These are phyloP conservation scores for Panus rudis DNA, from an alignment of 768 basidiomycete species.

Conservation along the genomic window DNA sequence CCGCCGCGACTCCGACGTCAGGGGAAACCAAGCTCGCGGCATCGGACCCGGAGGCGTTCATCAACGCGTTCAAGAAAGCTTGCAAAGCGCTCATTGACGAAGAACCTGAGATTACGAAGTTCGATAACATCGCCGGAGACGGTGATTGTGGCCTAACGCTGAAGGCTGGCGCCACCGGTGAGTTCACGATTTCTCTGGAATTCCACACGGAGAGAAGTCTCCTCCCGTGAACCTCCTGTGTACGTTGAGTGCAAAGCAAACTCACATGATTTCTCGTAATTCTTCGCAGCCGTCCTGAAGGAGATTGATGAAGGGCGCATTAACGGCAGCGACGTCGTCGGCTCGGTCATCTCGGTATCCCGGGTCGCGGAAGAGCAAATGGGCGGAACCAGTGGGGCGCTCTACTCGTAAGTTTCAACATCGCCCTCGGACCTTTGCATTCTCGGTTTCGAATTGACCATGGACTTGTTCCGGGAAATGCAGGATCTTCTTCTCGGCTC, in stretches of 20 bases:
- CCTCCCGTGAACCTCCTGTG: no score
- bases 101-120: slow-evolving; percentile 84
- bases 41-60: slow-evolving; percentile 45
- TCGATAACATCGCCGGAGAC: slow-evolving; percentile 91
- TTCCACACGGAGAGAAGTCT: no score
- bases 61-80: slow-evolving; percentile 46
- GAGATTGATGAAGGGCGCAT: slow-evolving; percentile 50
- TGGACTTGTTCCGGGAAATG: no score
- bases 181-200: slow-evolving; percentile 14
- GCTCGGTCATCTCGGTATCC: slow-evolving; percentile 60
- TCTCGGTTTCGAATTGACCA: slow-evolving; percentile 1
- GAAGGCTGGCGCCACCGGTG: slow-evolving; percentile 70
- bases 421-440: no score
- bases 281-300: slow-evolving; percentile 48
- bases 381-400: slow-evolving; percentile 88
- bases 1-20: slow-evolving; percentile 1
- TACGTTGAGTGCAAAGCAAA: neutral
- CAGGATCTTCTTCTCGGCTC: slow-evolving; percentile 87
- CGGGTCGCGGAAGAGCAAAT: slow-evolving; percentile 75
- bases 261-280: slow-evolving; percentile 2
- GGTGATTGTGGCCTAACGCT: slow-evolving; percentile 71
- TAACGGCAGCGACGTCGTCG: slow-evolving; percentile 56
- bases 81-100: slow-evolving; percentile 63
- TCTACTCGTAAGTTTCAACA: slow-evolving; percentile 76
- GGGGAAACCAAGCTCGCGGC: slow-evolving; percentile 23